These are phyloP conservation scores for Boletus tomentosulus DNA, from an alignment of 768 basidiomycete species.

Conservation along the genomic window DNA sequence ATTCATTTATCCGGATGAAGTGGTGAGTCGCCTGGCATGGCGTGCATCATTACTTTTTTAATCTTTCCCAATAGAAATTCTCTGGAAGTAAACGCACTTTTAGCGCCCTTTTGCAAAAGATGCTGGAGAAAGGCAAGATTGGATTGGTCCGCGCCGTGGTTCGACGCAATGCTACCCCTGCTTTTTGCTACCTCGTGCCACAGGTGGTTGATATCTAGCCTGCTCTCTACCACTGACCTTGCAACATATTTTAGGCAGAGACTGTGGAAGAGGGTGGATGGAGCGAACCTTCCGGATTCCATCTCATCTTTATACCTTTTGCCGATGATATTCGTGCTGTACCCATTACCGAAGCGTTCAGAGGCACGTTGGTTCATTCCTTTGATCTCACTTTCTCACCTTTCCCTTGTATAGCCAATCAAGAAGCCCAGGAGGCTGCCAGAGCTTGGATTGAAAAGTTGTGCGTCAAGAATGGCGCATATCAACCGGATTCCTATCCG, in stretches of 20 bases:
- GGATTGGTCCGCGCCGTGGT: conserved; percentile 71
- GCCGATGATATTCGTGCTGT: conserved; percentile 89
- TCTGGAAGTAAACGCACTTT: conserved; percentile 93
- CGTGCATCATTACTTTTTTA: neutral
- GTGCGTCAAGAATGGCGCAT: conserved; percentile 70
- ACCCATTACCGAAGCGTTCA: conserved; percentile 58
- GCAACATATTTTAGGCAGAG: conserved; percentile 51
- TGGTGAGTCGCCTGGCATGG: conserved; percentile 41
- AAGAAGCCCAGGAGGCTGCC: conserved; percentile 64
- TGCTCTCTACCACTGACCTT: neutral
- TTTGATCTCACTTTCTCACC: neutral
- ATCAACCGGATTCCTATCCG: conserved; percentile 85
- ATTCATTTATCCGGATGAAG: conserved; percentile 91
- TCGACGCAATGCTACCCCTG: conserved; percentile 68
- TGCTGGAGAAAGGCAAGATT: conserved; percentile 77
- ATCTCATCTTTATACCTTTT: conserved; percentile 90
- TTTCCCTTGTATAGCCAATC: conserved; percentile 48
- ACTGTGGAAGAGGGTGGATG: conserved; percentile 64
- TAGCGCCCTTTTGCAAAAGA: conserved; percentile 77
- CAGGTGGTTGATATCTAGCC: conserved; percentile 49
- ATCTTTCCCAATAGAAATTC: conserved; percentile 47
- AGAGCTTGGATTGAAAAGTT: conserved; percentile 74
- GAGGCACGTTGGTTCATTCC: conserved; percentile 42
- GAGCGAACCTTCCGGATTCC: conserved; percentile 86
- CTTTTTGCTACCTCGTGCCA: conserved; percentile 82